phyloP scores from a whole-genome alignment of 495 filamentous ascomycete species.

The Xylaria bambusicola region DNA sequence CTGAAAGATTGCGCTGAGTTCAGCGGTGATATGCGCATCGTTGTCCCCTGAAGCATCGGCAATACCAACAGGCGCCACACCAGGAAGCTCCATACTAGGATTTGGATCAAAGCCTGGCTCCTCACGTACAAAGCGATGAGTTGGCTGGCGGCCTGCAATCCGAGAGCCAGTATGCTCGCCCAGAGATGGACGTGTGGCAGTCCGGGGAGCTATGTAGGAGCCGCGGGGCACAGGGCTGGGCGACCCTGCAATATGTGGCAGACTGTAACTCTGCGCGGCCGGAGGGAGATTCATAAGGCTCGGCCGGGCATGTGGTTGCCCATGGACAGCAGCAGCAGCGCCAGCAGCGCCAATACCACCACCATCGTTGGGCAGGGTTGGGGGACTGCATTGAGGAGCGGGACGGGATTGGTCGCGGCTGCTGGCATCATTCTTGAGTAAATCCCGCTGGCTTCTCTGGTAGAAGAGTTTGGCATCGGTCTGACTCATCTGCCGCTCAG shows the following conservation, averaged over 20 bases:
- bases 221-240: conserved; percentile 19
- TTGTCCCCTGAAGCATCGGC: conserved; percentile 50
- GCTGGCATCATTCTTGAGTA: conserved; percentile 44
- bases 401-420: conserved; percentile 51
- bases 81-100: conserved; percentile 25
- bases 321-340: neutral
- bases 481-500: conserved; percentile 87
- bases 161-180: conserved; percentile 20
- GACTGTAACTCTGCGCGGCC: conserved; percentile 29
- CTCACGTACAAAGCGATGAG: conserved; percentile 19
- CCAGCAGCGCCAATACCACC: neutral
- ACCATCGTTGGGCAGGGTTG: conserved; percentile 9
- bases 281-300: conserved; percentile 20
- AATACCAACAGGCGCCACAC: conserved; percentile 24
- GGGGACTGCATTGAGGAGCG: conserved; percentile 52
- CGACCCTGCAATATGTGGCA: conserved; percentile 31
- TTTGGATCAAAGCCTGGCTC: conserved; percentile 22
- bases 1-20: conserved; percentile 80
- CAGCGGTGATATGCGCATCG: conserved; percentile 73
- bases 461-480: conserved; percentile 94
- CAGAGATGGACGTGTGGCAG: conserved; percentile 33
- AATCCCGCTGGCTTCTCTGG: conserved; percentile 76
- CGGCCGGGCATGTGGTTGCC: conserved; percentile 18
- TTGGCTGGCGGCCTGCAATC: conserved; percentile 10
- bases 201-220: conserved; percentile 31